Evolutionary conservation across 2,329 filamentous ascomycete genomes (phyloP).

Genomic region (Plenodomus biglobosus): DNA sequence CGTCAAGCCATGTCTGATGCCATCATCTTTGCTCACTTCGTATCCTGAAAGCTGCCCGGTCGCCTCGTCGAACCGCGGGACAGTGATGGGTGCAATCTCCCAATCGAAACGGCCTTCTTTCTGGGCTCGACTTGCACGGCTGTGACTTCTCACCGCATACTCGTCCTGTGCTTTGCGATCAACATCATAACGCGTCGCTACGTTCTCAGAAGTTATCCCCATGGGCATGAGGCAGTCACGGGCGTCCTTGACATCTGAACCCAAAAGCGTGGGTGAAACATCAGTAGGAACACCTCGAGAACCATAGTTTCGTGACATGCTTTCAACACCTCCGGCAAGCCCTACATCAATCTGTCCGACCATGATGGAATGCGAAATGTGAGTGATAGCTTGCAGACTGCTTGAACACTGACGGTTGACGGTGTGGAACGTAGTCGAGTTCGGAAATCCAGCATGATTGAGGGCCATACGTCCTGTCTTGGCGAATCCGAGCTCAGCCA

Average conservation of each 20-base stretch:
- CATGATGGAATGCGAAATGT: constrained; percentile 85
- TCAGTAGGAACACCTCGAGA: constrained; percentile 69
- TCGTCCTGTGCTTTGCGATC: constrained; percentile 76
- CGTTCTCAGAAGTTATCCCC: constrained; percentile 98
- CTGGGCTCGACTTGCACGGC: constrained; percentile 81
- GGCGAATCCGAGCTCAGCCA: constrained; percentile 76
- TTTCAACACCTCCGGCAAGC: constrained; percentile 83
- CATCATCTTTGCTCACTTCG: constrained; percentile 82
- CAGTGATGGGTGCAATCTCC: constrained; percentile 86
- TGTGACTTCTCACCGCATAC: constrained; percentile 85
- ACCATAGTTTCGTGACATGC: constrained; percentile 87
- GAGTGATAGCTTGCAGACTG: constrained; percentile 89
- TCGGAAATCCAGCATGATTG: constrained; percentile 88
- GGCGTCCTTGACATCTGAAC: constrained; percentile 73
- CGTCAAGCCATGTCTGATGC: constrained; percentile 86
- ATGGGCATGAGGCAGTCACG: constrained; percentile 88
- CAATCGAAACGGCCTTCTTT: constrained; percentile 87
- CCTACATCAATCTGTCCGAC: constrained; percentile 81
- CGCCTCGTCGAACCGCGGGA: constrained; percentile 68
- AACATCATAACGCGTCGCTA: constrained; percentile 84
- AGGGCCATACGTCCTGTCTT: constrained; percentile 88
- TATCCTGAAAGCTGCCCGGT: constrained; percentile 73
- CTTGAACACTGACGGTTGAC: constrained; percentile 97
- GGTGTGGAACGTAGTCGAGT: constrained; percentile 76
- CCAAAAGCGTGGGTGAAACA: constrained; percentile 72